Base-by-base conservation (phyloP, 163 green algal species). In the Chlamydomonas reinhardtii region DNA sequence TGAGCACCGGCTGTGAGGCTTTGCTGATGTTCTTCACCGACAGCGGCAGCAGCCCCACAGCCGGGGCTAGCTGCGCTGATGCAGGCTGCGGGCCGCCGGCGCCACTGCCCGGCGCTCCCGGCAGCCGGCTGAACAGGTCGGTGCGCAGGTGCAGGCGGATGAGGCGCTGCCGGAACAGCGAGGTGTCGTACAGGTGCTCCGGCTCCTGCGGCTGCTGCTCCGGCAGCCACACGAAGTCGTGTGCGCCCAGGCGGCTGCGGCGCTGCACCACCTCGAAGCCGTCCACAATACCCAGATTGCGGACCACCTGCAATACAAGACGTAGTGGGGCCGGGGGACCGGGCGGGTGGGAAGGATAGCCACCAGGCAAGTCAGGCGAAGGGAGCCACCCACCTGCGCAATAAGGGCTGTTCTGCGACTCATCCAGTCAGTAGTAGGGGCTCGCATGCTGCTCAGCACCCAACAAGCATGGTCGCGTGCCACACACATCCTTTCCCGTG, bases 211-310 rank as follows among this genome's bases (percentile, higher is more conserved):
- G 34, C 2, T 69, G 74, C 54, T 52, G 34, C 25, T 91, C 79
- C 37, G 25, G 4, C 1, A 72, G 75, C 80, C 80, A 88, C 17
- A 88, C 66, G 27, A 87, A 88, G 69, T 85, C 80, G 54, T 81
- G 25, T 25, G 76, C 37, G 12, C 52, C 32, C 9, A 88, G 65
- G 19, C 39, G 32, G 34, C 54, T 3, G 8, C 68, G 52, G 16
- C 85, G 79, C 74, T 91, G 87, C 32, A 82, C 80, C 4, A 88
- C 2, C 27, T 88, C 64, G 32, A 85, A 91, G 39, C 73, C 85
- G 29, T 81, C 66, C 9, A 91, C 75, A 37, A 91, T 91, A 70
- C 87, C 87, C 29, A 91, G 82, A 48, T 91, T 91, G 31, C 75
- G 74, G 17, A 74, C 61, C 31, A 88, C 73, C 59, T 88, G 48